phyloP scores from a whole-genome alignment of 2,329 filamentous ascomycete genomes.

The Didymosphaeria variabile region DNA sequence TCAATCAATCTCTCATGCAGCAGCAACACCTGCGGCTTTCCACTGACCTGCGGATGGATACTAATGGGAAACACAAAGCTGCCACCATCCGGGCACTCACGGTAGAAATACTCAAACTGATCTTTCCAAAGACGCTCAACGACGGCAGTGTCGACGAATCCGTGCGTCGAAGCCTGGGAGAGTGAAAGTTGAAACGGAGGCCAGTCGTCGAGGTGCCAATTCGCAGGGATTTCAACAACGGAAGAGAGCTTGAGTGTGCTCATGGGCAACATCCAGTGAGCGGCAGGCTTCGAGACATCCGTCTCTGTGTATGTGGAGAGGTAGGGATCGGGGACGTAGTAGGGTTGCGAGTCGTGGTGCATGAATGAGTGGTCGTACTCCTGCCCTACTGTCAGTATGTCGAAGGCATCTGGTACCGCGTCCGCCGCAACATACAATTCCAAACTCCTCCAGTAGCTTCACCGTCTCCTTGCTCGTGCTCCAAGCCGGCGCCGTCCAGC shows the following conservation, averaged over 20 bases:
- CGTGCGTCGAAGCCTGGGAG: slow-evolving; percentile 64
- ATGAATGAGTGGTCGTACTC: slow-evolving; percentile 64
- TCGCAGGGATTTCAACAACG: slow-evolving; percentile 58
- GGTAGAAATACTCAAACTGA: slow-evolving; percentile 57
- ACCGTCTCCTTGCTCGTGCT: slow-evolving; percentile 50
- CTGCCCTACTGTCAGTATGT: background rate
- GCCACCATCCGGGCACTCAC: slow-evolving; percentile 52
- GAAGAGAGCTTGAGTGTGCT: slow-evolving; percentile 37
- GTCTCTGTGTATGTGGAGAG: slow-evolving; percentile 56
- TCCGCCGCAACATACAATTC: slow-evolving; percentile 32
- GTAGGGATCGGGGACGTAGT: slow-evolving; percentile 42
- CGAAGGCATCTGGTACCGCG: background rate
- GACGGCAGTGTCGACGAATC: slow-evolving; percentile 53
- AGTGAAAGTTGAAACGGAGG: slow-evolving; percentile 52
- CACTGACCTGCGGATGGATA: slow-evolving; percentile 59
- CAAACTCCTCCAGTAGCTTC: slow-evolving; percentile 52
- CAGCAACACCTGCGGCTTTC: slow-evolving; percentile 57
- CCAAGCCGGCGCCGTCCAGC: slow-evolving; percentile 58
- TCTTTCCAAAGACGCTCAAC: slow-evolving; percentile 58
- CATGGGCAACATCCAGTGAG: slow-evolving; percentile 53
- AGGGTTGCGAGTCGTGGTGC: slow-evolving; percentile 58
- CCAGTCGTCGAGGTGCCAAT: slow-evolving; percentile 62
- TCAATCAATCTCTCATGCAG: slow-evolving; percentile 60
- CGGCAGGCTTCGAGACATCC: slow-evolving; percentile 40
- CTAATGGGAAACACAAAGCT: slow-evolving; percentile 59